phyloP scores from a whole-genome alignment of 1,139 yeast species.

The Candida freyschussii region DNA sequence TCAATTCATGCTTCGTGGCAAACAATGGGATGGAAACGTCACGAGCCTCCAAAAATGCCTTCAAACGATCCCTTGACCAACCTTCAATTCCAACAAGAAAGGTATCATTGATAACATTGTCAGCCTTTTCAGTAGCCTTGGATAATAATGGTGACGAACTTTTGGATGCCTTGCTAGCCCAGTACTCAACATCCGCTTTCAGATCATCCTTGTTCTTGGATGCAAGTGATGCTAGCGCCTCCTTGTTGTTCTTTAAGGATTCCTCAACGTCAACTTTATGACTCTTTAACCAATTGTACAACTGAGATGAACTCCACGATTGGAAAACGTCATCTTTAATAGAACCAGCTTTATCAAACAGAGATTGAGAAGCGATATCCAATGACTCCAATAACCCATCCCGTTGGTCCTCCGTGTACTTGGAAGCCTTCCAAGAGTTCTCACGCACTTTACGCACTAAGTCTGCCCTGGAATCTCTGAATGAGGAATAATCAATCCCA shows the following conservation, averaged over 20 bases:
- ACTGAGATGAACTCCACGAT: slow-evolving; percentile 41
- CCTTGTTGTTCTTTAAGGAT: slow-evolving; percentile 30
- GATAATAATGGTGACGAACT: slow-evolving; percentile 30
- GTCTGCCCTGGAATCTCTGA: slow-evolving; percentile 37
- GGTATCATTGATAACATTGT: slow-evolving; percentile 39
- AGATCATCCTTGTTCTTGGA: slow-evolving; percentile 31
- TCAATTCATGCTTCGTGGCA: slow-evolving; percentile 42
- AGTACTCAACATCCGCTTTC: slow-evolving; percentile 37
- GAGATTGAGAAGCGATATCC: slow-evolving; percentile 32
- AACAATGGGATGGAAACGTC: slow-evolving; percentile 43
- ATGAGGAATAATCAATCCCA: slow-evolving; percentile 37
- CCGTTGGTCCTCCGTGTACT: slow-evolving; percentile 34
- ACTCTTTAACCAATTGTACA: slow-evolving; percentile 42
- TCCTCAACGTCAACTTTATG: slow-evolving; percentile 39
- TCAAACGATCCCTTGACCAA: slow-evolving; percentile 47
- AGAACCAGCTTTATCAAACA: slow-evolving; percentile 39
- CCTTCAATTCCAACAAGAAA: slow-evolving; percentile 41
- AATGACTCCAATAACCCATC: slow-evolving; percentile 37
- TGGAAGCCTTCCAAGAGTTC: slow-evolving; percentile 38
- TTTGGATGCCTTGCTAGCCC: slow-evolving; percentile 31
- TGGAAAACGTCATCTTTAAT: slow-evolving; percentile 43
- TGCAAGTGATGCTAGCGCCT: slow-evolving; percentile 36
- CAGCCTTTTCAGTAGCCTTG: slow-evolving; percentile 29
- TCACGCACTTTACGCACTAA: slow-evolving; percentile 40
- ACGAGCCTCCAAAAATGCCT: slow-evolving; percentile 48